Evolutionary conservation across 805 yeast species (phyloP), one percentile per base, ranked within the genome.

Genomic region (Kazachstania taianensis): DNA sequence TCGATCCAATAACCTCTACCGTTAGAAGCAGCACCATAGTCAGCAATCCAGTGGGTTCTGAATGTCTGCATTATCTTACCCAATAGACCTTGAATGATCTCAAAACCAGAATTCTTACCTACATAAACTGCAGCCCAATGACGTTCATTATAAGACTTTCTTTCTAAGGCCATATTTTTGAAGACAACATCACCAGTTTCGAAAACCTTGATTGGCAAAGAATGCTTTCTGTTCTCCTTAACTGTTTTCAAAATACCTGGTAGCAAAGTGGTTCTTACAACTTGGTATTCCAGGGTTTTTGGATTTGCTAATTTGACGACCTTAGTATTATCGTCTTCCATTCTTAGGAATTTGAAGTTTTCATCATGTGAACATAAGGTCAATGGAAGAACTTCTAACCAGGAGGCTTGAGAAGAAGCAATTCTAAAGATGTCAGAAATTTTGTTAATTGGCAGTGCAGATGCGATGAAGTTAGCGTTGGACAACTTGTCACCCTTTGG

Each of bases 351-450:
- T 58, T 75, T 79, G 72, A 86, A 92, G 67, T 92, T 92, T 69
- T 92, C 99, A 57, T 87, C 96, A 48, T 87, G 96, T 22, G 97
- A 87, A 59, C 96, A 83, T 55, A 92, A 69, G 18, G 96, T 92
- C 58, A 92, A 72, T 28, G 99, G 96, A 77, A 92, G 66, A 33
- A 86, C 96, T 66, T 92, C 99, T 40, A 78, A 65, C 92, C 95
- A 92, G 28, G 96, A 94, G 13, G 95, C 78, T 67, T 85, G 94
- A 20, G 97, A 81, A 23, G 94, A 76, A 30, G 96, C 96, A 33
- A 70, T 58, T 66, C 99, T 81, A 50, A 87, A 69, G 41, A 92
- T 89, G 60, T 92, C 98, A 35, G 87, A 72, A 31, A 92, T 72
- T 61, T 83, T 85, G 67, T 92, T 92, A 53, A 94, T 72, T 39